Conservation (phyloP, 352 stramenopile species). For the Globisporangium abappressorium region DNA sequence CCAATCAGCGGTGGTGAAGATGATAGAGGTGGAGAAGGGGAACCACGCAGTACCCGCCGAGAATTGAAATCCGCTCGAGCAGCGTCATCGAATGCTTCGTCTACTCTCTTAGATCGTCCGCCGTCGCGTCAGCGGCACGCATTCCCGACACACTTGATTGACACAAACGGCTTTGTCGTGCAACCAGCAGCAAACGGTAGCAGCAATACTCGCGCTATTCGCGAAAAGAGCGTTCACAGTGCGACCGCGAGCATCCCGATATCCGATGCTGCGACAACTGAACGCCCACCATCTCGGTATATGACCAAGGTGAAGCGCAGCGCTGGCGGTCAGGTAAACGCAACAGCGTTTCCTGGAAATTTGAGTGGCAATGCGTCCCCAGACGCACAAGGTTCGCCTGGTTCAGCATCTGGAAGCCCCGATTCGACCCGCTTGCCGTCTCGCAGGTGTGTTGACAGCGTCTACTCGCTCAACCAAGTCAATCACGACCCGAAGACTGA, state of each 20-base stretch:
- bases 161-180: slow-evolving; percentile 32
- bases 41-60: not conserved
- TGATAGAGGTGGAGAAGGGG: not conserved
- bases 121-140: slow-evolving; percentile 72
- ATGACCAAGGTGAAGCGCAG: slow-evolving; percentile 60
- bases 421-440: slow-evolving; percentile 21
- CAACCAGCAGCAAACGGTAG: slow-evolving; percentile 9
- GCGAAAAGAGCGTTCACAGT: slow-evolving; percentile 16
- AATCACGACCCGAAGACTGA: slow-evolving; percentile 78
- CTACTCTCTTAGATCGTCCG: slow-evolving; percentile 35
- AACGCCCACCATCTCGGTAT: slow-evolving; percentile 71
- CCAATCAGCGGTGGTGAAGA: not conserved
- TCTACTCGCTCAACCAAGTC: slow-evolving; percentile 46
- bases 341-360: too few relatives aligned
- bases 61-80: not conserved
- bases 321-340: not conserved
- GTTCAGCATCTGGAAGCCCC: not conserved
- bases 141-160: slow-evolving; percentile 76
- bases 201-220: slow-evolving; percentile 6
- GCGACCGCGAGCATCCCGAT: slow-evolving; percentile 6
- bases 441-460: slow-evolving; percentile 38
- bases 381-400: not conserved
- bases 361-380: not conserved
- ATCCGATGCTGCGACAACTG: slow-evolving; percentile 12
- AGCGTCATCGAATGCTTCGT: not conserved